Conservation (phyloP, 1,284 basidiomycete species). For the Melanopsichium pennsylvanicum region DNA sequence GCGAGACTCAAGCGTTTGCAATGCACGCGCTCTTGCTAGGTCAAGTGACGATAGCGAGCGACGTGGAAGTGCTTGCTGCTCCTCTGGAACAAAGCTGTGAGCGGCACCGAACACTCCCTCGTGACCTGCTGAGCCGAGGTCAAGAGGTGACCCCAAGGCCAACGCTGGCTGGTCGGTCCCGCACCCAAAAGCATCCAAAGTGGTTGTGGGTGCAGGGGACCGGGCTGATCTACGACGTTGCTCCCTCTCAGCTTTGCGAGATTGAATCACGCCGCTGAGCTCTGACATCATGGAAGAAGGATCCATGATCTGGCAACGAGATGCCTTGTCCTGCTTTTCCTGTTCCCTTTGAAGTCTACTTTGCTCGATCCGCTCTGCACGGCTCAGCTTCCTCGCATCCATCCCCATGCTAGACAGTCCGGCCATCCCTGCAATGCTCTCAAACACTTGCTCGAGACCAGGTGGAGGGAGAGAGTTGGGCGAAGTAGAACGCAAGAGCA, state of each 20-base stretch:
- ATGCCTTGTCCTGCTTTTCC: constrained; percentile 11
- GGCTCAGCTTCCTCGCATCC: constrained; percentile 22
- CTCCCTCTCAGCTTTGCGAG: constrained; percentile 27
- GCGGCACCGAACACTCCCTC: constrained; percentile 27
- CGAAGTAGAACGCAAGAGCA: constrained; percentile 47
- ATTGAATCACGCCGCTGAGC: constrained; percentile 49
- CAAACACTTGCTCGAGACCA: constrained; percentile 59
- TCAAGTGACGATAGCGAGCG: constrained; percentile 35
- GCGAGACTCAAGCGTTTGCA: constrained; percentile 26
- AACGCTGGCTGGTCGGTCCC: constrained; percentile 3
- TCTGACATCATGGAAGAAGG: constrained; percentile 43
- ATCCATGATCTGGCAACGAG: constrained; percentile 26
- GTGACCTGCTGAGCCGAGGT: constrained; percentile 23
- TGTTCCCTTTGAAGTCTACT: constrained; percentile 29
- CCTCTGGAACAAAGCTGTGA: constrained; percentile 11
- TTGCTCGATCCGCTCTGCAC: constrained; percentile 54
- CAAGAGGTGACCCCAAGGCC: constrained; percentile 35
- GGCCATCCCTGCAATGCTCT: constrained; percentile 51
- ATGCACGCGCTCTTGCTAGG: constrained; percentile 28
- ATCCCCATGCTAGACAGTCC: constrained; percentile 6
- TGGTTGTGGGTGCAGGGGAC: neutral
- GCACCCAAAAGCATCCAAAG: neutral
- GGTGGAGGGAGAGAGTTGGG: constrained; percentile 53
- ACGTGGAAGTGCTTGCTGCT: constrained; percentile 4
- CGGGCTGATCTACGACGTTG: constrained; percentile 24